Conservation (phyloP, 2,329 filamentous ascomycete species). For the Lecanosticta acicola region DNA sequence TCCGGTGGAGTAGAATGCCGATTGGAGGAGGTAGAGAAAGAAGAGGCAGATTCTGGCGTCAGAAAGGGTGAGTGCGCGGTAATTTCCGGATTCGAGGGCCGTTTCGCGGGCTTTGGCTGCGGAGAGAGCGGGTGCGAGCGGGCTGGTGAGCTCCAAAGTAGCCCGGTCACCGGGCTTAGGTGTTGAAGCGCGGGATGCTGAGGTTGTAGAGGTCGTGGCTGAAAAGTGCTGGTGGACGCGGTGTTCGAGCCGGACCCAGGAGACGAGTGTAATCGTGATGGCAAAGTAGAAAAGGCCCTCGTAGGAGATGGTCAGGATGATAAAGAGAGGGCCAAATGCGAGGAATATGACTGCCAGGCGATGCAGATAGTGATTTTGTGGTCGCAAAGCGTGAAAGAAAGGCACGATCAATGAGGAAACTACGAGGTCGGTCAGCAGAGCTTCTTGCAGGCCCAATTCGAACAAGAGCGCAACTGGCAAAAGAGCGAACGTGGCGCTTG, state of each 20-base stretch:
- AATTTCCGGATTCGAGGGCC: conserved; percentile 35
- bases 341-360: conserved; percentile 84
- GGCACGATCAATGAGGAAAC: conserved; percentile 72
- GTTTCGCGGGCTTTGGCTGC: conserved; percentile 32
- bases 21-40: conserved; percentile 91
- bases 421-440: too few relatives aligned
- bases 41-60: conserved; percentile 87
- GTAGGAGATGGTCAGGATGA: conserved; percentile 95
- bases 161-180: background rate
- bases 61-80: conserved; percentile 68
- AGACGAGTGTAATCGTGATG: conserved; percentile 74
- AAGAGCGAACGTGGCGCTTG: too few relatives aligned
- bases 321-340: conserved; percentile 85
- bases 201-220: conserved; percentile 8
- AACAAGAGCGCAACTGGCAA: too few relatives aligned
- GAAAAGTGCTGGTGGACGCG: conserved; percentile 51
- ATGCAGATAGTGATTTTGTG: conserved; percentile 84
- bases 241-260: conserved; percentile 90
- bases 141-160: conserved; percentile 24
- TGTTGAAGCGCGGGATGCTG: conserved; percentile 21
- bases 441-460: too few relatives aligned
- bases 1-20: conserved; percentile 93
- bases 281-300: conserved; percentile 93
- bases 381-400: conserved; percentile 70
- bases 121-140: conserved; percentile 32